Conservation (phyloP, 2,329 filamentous ascomycete species). For the Lecanosticta acicola region DNA sequence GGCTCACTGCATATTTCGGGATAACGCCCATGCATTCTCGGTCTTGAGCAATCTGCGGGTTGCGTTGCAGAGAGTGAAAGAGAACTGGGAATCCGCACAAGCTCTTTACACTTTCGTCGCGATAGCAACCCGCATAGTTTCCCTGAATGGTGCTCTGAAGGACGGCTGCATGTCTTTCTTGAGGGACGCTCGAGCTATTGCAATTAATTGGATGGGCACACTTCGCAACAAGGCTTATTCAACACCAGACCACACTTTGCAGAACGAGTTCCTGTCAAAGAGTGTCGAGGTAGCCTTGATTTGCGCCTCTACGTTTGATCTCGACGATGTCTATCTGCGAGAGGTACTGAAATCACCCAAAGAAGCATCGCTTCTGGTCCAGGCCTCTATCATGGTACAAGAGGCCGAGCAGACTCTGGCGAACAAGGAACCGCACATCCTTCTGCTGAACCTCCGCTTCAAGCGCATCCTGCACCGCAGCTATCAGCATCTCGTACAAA, state of each 20-base stretch:
- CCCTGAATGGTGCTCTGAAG: constrained; percentile 10
- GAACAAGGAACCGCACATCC: neutral
- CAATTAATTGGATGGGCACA: constrained; percentile 46
- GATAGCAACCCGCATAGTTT: constrained; percentile 22
- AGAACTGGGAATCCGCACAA: constrained; percentile 28
- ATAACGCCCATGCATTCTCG: constrained; percentile 26
- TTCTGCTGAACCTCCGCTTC: constrained; percentile 4
- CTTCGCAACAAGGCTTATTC: constrained; percentile 45
- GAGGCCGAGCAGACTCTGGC: constrained; percentile 8
- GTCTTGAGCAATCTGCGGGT: constrained; percentile 11
- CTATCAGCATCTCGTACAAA: constrained; percentile 8
- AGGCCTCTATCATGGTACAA: constrained; percentile 19
- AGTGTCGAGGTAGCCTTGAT: constrained; percentile 53
- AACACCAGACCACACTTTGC: constrained; percentile 34
- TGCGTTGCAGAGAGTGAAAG: constrained; percentile 19
- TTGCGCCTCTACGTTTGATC: constrained; percentile 47
- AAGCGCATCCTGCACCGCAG: constrained; percentile 18
- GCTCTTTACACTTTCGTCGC: constrained; percentile 19
- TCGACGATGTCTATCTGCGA: constrained; percentile 17
- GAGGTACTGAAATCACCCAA: constrained; percentile 12
- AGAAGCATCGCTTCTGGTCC: constrained; percentile 18
- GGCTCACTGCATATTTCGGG: constrained; percentile 47
- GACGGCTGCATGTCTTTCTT: constrained; percentile 30
- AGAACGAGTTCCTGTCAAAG: constrained; percentile 26
- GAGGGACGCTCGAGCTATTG: constrained; percentile 38